Evolutionary conservation across 164 flowering plant species (phyloP).

Genomic region (Vitis riparia): DNA sequence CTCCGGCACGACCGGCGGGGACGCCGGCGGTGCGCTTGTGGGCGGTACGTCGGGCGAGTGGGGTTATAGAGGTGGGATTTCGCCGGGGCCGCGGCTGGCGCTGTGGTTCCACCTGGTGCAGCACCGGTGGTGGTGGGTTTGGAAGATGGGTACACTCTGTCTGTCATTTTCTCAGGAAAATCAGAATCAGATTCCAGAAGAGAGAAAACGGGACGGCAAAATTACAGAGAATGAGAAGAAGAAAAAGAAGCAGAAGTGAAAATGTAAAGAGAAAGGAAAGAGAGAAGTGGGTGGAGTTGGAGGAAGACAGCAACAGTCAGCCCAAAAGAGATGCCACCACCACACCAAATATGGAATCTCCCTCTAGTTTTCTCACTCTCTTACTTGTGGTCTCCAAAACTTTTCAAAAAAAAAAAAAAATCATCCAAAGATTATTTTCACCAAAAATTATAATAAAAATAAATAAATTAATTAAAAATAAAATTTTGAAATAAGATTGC

Average conservation of each 20-base stretch:
- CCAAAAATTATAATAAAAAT: too few species aligned
- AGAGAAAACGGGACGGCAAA: not conserved
- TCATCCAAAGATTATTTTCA: too few species aligned
- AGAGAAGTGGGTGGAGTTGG: not conserved
- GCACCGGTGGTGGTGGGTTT: constrained; percentile 32
- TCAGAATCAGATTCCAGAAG: too few species aligned
- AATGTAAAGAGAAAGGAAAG: not conserved
- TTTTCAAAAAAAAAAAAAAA: too few species aligned
- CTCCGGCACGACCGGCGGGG: constrained; percentile 26
- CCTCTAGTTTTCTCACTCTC: not conserved
- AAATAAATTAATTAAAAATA: too few species aligned
- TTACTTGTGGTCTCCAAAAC: not conserved
- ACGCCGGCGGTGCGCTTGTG: constrained; percentile 23
- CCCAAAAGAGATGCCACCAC: constrained; percentile 23
- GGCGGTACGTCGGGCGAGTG: constrained; percentile 36
- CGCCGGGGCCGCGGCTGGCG: constrained; percentile 14
- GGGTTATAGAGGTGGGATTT: constrained; percentile 32
- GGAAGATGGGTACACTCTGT: constrained; percentile 50
- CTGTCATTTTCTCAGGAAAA: constrained; percentile 31
- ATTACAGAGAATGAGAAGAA: not conserved
- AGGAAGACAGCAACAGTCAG: constrained; percentile 2
- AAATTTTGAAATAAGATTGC: too few species aligned
- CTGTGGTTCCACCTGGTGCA: not conserved
- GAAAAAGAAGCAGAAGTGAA: not conserved
- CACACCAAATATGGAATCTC: constrained; percentile 20